These are phyloP conservation scores for Penicillium silybi DNA, from an alignment of 495 filamentous ascomycete species.

Conservation along the genomic window DNA sequence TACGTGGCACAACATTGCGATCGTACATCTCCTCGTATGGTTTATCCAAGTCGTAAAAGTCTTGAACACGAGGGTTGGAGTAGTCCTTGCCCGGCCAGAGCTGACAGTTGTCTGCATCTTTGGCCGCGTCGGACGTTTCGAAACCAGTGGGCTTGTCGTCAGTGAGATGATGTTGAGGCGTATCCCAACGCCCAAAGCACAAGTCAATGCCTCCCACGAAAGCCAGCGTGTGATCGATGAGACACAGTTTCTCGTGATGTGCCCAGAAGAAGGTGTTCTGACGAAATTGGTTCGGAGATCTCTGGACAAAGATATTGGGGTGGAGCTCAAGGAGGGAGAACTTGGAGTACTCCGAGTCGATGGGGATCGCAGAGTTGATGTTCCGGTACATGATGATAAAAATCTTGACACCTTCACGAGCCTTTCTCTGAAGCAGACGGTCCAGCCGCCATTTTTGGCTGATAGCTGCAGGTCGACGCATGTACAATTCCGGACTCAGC, in stretches of 20 bases:
- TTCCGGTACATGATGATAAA: conserved; percentile 99
- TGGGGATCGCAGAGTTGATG: conserved; percentile 95
- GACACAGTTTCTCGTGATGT: conserved; percentile 94
- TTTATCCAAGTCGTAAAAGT: conserved; percentile 91
- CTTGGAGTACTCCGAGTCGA: conserved; percentile 98
- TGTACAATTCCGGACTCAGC: conserved; percentile 94
- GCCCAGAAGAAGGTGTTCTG: conserved; percentile 99
- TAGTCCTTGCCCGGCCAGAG: conserved; percentile 99
- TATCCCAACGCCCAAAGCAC: conserved; percentile 97
- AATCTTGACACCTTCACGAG: conserved; percentile 91
- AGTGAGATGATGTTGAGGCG: conserved; percentile 80
- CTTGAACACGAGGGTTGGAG: conserved; percentile 89
- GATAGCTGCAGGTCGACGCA: conserved; percentile 91
- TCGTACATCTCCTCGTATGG: conserved; percentile 99
- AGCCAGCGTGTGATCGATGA: conserved; percentile 93
- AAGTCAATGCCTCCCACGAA: conserved; percentile 97
- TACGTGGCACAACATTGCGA: conserved; percentile 76
- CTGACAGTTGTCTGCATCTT: conserved; percentile 92
- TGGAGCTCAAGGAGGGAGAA: conserved; percentile 95
- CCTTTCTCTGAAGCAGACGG: conserved; percentile 89
- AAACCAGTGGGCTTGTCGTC: conserved; percentile 97
- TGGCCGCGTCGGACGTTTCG: conserved; percentile 68
- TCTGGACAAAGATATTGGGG: conserved; percentile 91
- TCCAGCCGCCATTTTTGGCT: conserved; percentile 99
- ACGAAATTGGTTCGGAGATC: conserved; percentile 94